phyloP scores from a whole-genome alignment of 2,329 filamentous ascomycete species.

The Colletotrichum abscissum region DNA sequence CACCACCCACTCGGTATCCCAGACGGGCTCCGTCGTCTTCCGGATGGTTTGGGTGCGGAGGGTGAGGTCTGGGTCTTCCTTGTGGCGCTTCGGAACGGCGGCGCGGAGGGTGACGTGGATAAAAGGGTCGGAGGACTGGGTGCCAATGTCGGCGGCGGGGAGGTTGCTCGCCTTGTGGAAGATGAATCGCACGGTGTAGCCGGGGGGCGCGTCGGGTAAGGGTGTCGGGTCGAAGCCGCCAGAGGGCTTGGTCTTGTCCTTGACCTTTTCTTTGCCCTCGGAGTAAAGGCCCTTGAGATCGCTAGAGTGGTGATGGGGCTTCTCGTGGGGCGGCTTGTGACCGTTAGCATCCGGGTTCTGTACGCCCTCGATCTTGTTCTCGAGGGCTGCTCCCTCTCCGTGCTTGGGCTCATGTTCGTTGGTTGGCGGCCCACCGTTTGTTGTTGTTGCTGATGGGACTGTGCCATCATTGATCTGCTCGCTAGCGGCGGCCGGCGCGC shows the following conservation, averaged over 20 bases:
- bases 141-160: slow-evolving; percentile 82
- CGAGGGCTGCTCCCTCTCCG: slow-evolving; percentile 22
- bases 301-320: slow-evolving; percentile 37
- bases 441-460: slow-evolving; percentile 19
- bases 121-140: slow-evolving; percentile 85
- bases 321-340: slow-evolving; percentile 30
- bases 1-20: slow-evolving; percentile 89
- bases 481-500: background rate
- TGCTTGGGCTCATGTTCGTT: slow-evolving; percentile 5
- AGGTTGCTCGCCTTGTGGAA: slow-evolving; percentile 86
- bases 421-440: slow-evolving; percentile 33
- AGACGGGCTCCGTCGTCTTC: slow-evolving; percentile 77
- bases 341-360: slow-evolving; percentile 34
- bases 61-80: slow-evolving; percentile 82
- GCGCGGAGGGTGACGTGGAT: slow-evolving; percentile 81
- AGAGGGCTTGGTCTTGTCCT: slow-evolving; percentile 64
- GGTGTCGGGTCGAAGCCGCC: slow-evolving; percentile 87
- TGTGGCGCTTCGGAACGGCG: slow-evolving; percentile 78
- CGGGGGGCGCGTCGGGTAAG: slow-evolving; percentile 77
- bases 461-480: slow-evolving; percentile 15
- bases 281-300: slow-evolving; percentile 47
- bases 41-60: slow-evolving; percentile 83
- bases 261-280: slow-evolving; percentile 51
- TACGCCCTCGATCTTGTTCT: slow-evolving; percentile 25
- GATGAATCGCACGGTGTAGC: slow-evolving; percentile 87